Conservation (phyloP, 306 rosid species). For the Prinsepia uniflora region DNA sequence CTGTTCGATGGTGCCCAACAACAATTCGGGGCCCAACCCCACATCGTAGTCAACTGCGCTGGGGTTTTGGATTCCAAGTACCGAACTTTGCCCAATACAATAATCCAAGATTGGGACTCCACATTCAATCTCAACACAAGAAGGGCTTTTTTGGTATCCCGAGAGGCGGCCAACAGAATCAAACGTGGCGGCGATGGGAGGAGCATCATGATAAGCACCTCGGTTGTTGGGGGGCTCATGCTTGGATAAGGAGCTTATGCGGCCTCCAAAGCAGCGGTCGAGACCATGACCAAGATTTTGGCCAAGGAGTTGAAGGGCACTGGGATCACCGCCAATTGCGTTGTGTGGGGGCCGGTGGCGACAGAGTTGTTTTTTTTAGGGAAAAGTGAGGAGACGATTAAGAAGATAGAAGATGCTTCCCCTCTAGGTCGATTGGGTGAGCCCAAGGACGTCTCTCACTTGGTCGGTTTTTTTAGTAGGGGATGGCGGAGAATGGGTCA, state of each 20-base stretch:
- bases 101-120: slow-evolving; percentile 35
- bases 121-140: slow-evolving; percentile 40
- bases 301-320: slow-evolving; percentile 57
- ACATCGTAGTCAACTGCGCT: slow-evolving; percentile 39
- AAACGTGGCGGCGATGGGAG: slow-evolving; percentile 40
- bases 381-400: slow-evolving; percentile 33
- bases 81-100: slow-evolving; percentile 33
- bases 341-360: slow-evolving; percentile 50
- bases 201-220: slow-evolving; percentile 33
- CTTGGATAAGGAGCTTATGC: slow-evolving; percentile 42
- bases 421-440: slow-evolving; percentile 50
- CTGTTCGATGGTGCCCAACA: slow-evolving; percentile 39
- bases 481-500: slow-evolving; percentile 53
- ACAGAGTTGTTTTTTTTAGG: slow-evolving; percentile 43
- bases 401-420: slow-evolving; percentile 24
- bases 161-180: slow-evolving; percentile 38
- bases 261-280: slow-evolving; percentile 53
- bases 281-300: slow-evolving; percentile 38
- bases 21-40: slow-evolving; percentile 24
- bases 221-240: slow-evolving; percentile 21
- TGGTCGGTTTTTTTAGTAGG: slow-evolving; percentile 47
- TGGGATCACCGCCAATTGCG: slow-evolving; percentile 39
- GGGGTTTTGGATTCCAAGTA: slow-evolving; percentile 41
- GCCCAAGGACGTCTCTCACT: slow-evolving; percentile 32
- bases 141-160: slow-evolving; percentile 37